Evolutionary conservation across 352 stramenopile species (phyloP).

Genomic region (Phytophthora chlamydospora): DNA sequence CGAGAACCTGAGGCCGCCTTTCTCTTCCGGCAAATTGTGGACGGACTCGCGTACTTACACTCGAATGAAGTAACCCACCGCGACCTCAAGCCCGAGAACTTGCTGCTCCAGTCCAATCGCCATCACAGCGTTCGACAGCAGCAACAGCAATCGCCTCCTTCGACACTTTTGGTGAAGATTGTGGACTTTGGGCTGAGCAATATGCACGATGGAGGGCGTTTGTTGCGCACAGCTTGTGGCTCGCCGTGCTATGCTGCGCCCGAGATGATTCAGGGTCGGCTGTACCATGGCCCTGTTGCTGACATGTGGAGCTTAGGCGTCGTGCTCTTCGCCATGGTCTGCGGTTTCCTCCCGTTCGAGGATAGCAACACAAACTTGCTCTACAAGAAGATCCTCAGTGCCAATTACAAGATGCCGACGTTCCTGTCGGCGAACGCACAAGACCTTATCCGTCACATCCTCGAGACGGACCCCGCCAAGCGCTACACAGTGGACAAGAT

Average conservation of each 20-base stretch:
- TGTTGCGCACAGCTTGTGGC: slow-evolving; percentile 92
- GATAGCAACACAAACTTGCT: slow-evolving; percentile 91
- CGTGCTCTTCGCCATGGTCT: slow-evolving; percentile 93
- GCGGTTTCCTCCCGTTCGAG: slow-evolving; percentile 92
- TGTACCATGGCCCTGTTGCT: slow-evolving; percentile 83
- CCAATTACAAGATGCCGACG: slow-evolving; percentile 84
- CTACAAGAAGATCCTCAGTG: slow-evolving; percentile 94
- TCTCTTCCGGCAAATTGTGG: slow-evolving; percentile 92
- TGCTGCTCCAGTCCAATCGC: slow-evolving; percentile 79
- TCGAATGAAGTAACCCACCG: slow-evolving; percentile 88
- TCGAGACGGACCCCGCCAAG: slow-evolving; percentile 86
- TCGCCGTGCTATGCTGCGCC: slow-evolving; percentile 93
- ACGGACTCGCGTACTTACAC: slow-evolving; percentile 92
- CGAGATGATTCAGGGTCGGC: slow-evolving; percentile 91
- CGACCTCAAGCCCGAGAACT: slow-evolving; percentile 93
- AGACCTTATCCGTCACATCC: slow-evolving; percentile 83
- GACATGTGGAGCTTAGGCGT: slow-evolving; percentile 94
- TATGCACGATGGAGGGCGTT: slow-evolving; percentile 73
- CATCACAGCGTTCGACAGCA: slow-evolving; percentile 18
- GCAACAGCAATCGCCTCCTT: slow-evolving; percentile 24
- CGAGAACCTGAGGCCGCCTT: slow-evolving; percentile 57
- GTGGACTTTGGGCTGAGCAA: slow-evolving; percentile 95
- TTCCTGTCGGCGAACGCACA: slow-evolving; percentile 78
- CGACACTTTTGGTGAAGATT: slow-evolving; percentile 71
- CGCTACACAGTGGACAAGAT: slow-evolving; percentile 80